phyloP scores from a whole-genome alignment of 257 asterid species.

The Forsythia suspensa region DNA sequence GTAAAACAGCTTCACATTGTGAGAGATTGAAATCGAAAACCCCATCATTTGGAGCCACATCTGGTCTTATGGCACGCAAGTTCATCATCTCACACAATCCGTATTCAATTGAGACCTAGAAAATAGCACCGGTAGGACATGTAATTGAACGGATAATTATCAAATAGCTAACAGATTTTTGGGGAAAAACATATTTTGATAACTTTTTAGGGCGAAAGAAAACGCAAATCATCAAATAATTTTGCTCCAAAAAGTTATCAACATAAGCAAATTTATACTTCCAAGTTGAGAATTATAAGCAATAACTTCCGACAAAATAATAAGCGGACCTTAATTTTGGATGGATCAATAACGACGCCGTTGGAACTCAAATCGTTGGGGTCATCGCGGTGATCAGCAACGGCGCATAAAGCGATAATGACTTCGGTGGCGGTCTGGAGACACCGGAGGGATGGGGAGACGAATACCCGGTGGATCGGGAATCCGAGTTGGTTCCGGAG shows the following conservation, averaged over 20 bases:
- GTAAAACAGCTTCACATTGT: conserved; percentile 64
- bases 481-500: conserved; percentile 23
- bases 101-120: conserved; percentile 75
- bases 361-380: conserved; percentile 44
- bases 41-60: conserved; percentile 76
- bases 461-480: conserved; percentile 45
- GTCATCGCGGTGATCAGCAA: conserved; percentile 8
- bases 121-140: no score
- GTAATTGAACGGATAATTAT: no score
- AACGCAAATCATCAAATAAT: no score
- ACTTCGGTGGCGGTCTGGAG: conserved; percentile 48
- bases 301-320: no score
- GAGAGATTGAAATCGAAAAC: conserved; percentile 59
- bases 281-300: background rate
- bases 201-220: no score
- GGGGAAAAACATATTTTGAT: no score
- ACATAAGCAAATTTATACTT: no score
- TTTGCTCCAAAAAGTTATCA: no score
- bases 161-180: no score
- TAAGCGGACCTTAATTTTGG: conserved; percentile 62
- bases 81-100: conserved; percentile 92
- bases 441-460: conserved; percentile 52
- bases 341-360: conserved; percentile 63
- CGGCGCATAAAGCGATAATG: conserved; percentile 36
- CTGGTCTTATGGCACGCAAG: conserved; percentile 55